phyloP scores from a whole-genome alignment of 306 rosid genomes.

The Arachis hypogaea region DNA sequence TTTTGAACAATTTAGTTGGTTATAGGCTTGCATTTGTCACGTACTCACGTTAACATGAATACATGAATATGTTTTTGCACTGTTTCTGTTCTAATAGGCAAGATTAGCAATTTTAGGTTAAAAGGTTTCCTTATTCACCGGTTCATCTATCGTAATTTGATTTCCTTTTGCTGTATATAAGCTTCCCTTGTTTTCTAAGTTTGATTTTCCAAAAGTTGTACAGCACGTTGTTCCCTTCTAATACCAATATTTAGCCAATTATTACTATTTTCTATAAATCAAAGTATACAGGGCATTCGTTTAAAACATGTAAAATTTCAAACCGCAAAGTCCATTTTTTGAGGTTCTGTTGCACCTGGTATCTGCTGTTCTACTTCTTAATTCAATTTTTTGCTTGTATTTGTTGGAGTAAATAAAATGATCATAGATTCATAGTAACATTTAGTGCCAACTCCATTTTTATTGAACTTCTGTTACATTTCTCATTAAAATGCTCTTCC shows the following conservation, averaged over 20 bases:
- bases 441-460: not conserved
- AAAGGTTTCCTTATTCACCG: not conserved
- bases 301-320: not conserved
- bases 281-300: not conserved
- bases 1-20: too few relatives aligned
- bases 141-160: too few relatives aligned
- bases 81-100: not conserved
- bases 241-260: too few relatives aligned
- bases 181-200: too few relatives aligned
- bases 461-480: not conserved
- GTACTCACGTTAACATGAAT: not conserved
- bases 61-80: not conserved
- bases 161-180: too few relatives aligned
- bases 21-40: too few relatives aligned
- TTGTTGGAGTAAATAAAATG: conserved; percentile 4
- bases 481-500: not conserved
- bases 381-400: not conserved
- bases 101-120: conserved; percentile 1
- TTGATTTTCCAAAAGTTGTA: too few relatives aligned
- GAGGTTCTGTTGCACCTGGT: not conserved
- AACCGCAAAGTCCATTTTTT: too few relatives aligned
- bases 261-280: too few relatives aligned
- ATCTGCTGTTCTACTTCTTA: not conserved
- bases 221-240: too few relatives aligned
- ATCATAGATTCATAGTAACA: too few relatives aligned